Evolutionary conservation across 768 basidiomycete species (phyloP).

Genomic region (Boletus edulis): DNA sequence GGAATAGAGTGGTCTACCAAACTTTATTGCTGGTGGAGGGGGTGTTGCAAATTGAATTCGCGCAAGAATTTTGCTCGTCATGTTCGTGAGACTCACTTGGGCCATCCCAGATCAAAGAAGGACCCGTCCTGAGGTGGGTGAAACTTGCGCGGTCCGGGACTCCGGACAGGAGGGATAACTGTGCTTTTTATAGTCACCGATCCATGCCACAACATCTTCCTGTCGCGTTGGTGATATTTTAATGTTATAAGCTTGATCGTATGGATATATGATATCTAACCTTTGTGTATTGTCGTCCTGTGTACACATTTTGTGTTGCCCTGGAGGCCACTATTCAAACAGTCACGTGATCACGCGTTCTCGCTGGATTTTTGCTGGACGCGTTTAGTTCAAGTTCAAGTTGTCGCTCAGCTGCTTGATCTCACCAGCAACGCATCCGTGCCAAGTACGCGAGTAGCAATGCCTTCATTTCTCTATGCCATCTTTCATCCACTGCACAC

Average conservation of each 20-base stretch:
- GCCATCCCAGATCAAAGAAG: neutral
- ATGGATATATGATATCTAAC: neutral
- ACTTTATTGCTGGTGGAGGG: neutral
- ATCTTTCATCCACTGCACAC: conserved; percentile 52
- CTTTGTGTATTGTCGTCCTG: too few relatives aligned
- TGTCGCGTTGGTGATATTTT: neutral
- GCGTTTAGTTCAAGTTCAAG: conserved; percentile 6
- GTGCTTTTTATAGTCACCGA: neutral
- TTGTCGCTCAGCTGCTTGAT: conserved; percentile 3
- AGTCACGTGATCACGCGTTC: conserved; percentile 21
- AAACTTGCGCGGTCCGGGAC: neutral
- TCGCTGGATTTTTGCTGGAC: conserved; percentile 1
- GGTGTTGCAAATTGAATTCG: accelerated
- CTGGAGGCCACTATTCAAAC: too few relatives aligned
- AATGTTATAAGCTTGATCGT: neutral
- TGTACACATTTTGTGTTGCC: too few relatives aligned
- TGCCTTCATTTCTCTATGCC: conserved; percentile 35
- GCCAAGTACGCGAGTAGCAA: conserved; percentile 9
- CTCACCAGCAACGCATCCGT: neutral
- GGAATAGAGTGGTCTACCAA: accelerated
- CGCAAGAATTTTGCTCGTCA: conserved; percentile 10
- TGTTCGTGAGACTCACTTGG: neutral
- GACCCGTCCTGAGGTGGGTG: neutral
- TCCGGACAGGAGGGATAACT: neutral
- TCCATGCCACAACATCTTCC: neutral